Percentiles rank a stretch among this genome's conserved stretches.
Evolutionary conservation across 768 basidiomycete species (phyloP).

Genomic region (Mycena vulgaris): DNA sequence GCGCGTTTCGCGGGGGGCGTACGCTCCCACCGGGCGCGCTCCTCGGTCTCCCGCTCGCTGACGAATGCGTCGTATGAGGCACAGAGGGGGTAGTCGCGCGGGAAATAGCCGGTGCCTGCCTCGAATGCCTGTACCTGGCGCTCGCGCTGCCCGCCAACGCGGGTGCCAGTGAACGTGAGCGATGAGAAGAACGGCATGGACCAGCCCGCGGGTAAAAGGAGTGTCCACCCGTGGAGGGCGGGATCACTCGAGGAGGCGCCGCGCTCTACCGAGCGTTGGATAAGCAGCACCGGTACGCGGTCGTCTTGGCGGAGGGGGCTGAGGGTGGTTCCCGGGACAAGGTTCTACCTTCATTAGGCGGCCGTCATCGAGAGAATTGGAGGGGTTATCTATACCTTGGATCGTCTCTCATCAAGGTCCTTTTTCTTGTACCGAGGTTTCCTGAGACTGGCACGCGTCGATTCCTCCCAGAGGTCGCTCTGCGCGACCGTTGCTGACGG

Average conservation of each 20-base stretch:
- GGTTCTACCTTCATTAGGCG: slow-evolving; percentile 62
- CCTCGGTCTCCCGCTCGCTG: slow-evolving; percentile 64
- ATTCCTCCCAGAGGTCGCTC: slow-evolving; percentile 83
- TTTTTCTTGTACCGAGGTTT: slow-evolving; percentile 84
- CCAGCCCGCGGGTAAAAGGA: slow-evolving; percentile 92
- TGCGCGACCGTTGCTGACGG: slow-evolving; percentile 74
- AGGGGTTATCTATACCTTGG: slow-evolving; percentile 65
- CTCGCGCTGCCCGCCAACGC: slow-evolving; percentile 90
- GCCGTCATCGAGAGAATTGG: background rate
- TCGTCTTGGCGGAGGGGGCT: slow-evolving; percentile 81
- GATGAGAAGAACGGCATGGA: slow-evolving; percentile 91
- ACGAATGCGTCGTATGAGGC: slow-evolving; percentile 68
- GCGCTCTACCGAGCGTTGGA: slow-evolving; percentile 80
- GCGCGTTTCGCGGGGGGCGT: slow-evolving; percentile 92
- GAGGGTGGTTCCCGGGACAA: slow-evolving; percentile 84
- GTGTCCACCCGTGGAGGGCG: slow-evolving; percentile 87
- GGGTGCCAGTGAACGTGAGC: slow-evolving; percentile 85
- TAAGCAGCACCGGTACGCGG: slow-evolving; percentile 86
- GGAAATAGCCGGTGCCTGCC: slow-evolving; percentile 81
- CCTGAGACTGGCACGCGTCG: slow-evolving; percentile 63
- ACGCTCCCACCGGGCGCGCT: slow-evolving; percentile 76
- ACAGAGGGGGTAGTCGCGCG: slow-evolving; percentile 82
- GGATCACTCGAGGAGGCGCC: slow-evolving; percentile 49
- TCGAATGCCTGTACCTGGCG: slow-evolving; percentile 87
- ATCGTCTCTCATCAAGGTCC: slow-evolving; percentile 87